Conservation (phyloP, 768 basidiomycete species). For the Multifurca ochricompacta region DNA sequence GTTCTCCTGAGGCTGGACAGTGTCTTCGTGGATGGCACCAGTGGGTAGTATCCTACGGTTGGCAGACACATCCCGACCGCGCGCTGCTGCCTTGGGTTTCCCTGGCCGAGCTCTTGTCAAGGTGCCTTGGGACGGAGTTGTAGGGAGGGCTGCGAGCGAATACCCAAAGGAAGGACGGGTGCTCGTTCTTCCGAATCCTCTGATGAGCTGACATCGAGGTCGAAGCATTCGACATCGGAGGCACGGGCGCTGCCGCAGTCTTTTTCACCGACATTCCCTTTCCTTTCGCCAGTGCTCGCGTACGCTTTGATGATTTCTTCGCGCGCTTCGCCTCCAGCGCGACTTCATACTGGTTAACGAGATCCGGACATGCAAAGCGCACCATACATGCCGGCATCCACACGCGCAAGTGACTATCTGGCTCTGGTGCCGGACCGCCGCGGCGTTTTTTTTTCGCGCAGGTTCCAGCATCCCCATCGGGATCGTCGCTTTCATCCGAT, state of each 20-base stretch:
- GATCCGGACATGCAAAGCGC: slow-evolving; percentile 50
- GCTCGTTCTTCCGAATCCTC: not conserved
- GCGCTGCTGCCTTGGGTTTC: not conserved
- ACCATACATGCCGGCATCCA: slow-evolving; percentile 87
- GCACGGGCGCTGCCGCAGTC: not conserved
- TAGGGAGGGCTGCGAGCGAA: not conserved
- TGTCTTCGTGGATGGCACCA: not conserved
- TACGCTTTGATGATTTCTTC: slow-evolving; percentile 3
- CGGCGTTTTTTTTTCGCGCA: slow-evolving; percentile 32
- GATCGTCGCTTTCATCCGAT: slow-evolving; percentile 40
- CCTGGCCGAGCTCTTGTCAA: not conserved
- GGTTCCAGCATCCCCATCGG: slow-evolving; percentile 40
- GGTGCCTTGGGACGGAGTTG: not conserved
- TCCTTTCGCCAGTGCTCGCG: not conserved
- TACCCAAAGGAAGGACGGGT: not conserved
- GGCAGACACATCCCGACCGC: not conserved
- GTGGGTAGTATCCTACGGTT: not conserved
- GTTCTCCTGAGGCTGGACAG: not conserved
- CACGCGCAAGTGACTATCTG: slow-evolving; percentile 49
- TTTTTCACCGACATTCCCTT: not conserved
- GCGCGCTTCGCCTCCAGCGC: slow-evolving; percentile 26
- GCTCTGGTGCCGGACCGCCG: slow-evolving; percentile 40
- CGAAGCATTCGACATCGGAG: slow-evolving; percentile 4
- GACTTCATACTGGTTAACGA: slow-evolving; percentile 57
- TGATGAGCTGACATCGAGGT: slow-evolving; percentile 10